These are phyloP conservation scores for Xylaria polymorpha DNA, from an alignment of 2,329 filamentous ascomycete genomes.

Conservation along the genomic window DNA sequence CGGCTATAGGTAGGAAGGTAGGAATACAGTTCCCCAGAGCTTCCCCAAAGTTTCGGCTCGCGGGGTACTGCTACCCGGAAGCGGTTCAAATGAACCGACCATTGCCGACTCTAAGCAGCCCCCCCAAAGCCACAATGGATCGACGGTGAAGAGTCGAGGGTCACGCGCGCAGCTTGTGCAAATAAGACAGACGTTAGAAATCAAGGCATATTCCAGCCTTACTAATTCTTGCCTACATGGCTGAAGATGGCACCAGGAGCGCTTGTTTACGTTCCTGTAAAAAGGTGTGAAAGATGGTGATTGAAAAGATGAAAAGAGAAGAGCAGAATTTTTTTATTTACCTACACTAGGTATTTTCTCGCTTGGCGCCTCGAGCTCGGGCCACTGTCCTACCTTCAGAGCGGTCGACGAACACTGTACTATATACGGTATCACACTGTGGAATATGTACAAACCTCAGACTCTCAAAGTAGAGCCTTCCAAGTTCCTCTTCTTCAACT, in stretches of 20 bases:
- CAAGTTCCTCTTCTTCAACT: too few relatives aligned
- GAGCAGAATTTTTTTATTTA: conserved; percentile 6
- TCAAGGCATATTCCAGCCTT: conserved; percentile 27
- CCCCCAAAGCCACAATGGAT: conserved; percentile 4
- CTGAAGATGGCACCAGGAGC: not conserved
- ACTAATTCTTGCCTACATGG: conserved; percentile 19
- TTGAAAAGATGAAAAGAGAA: not conserved
- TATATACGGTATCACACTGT: not conserved
- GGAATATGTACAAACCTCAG: too few relatives aligned
- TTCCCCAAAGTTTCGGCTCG: conserved; percentile 32
- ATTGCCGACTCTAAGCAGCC: conserved; percentile 45
- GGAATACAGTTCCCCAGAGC: conserved; percentile 14
- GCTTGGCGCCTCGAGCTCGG: conserved; percentile 13
- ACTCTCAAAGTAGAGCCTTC: too few relatives aligned
- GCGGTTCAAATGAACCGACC: conserved; percentile 35
- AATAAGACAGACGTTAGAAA: not conserved
- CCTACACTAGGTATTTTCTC: too few relatives aligned
- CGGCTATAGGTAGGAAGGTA: not conserved
- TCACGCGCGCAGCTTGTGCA: conserved; percentile 9
- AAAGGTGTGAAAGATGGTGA: conserved; percentile 10
- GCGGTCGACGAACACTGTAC: not conserved
- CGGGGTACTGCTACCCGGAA: conserved; percentile 39
- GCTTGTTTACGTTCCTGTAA: not conserved
- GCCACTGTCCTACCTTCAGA: conserved; percentile 8
- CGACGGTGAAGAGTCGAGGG: conserved; percentile 3